Percentiles rank a stretch among this genome's conserved stretches.
phyloP scores from a whole-genome alignment of 176 grass and related monocot species.

The Pharus latifolius region DNA sequence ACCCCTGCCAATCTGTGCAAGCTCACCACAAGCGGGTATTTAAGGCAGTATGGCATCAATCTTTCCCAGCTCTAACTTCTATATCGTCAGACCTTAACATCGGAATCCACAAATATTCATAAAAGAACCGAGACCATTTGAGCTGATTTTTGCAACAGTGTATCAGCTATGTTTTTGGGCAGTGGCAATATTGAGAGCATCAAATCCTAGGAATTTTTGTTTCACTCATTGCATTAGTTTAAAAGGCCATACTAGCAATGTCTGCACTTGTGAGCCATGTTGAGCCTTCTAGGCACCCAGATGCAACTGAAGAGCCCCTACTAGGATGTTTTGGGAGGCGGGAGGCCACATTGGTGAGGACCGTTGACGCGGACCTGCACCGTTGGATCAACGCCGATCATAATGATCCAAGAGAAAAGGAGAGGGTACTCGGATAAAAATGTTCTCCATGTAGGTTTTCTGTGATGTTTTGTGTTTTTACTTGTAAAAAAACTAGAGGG shows the following conservation, averaged over 20 bases:
- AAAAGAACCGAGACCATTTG: not conserved
- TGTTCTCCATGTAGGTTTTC: too few species aligned
- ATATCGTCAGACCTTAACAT: constrained; percentile 96
- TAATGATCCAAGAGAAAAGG: too few species aligned
- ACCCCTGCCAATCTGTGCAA: constrained; percentile 70
- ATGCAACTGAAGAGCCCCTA: not conserved
- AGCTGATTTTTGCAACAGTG: not conserved
- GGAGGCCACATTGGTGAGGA: too few species aligned
- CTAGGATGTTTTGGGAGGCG: too few species aligned
- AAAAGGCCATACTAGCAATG: not conserved
- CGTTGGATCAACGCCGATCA: too few species aligned
- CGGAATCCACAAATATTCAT: constrained; percentile 66
- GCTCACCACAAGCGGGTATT: constrained; percentile 94
- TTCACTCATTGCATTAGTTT: not conserved
- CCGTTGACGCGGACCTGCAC: too few species aligned
- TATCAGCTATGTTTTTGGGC: not conserved
- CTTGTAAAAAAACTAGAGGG: not conserved
- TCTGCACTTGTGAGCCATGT: not conserved
- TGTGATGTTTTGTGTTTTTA: not conserved
- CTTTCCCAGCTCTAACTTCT: constrained; percentile 61
- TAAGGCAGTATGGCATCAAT: constrained; percentile 85
- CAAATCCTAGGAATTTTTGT: not conserved
- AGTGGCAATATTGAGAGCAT: not conserved
- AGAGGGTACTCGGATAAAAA: too few species aligned
- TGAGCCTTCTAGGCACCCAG: not conserved